Evolutionary conservation across 2,329 filamentous ascomycete species (phyloP).

Genomic region (Alternaria triticimaculans): DNA sequence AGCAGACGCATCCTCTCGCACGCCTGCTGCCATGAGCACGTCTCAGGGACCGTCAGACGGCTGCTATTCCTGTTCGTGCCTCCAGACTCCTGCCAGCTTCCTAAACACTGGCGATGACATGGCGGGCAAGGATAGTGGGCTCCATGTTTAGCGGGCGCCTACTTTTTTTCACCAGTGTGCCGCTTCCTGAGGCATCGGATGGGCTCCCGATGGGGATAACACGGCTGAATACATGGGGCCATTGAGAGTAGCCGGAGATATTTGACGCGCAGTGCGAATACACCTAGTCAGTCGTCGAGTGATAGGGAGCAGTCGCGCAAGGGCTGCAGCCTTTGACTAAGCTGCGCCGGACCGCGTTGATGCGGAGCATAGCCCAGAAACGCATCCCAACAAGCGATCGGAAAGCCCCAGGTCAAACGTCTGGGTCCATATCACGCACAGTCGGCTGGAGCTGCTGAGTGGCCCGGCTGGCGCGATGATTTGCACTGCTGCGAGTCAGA

Average conservation of each 20-base stretch:
- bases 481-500: slow-evolving; percentile 44
- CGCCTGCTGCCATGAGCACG: slow-evolving; percentile 13
- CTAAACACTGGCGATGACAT: slow-evolving; percentile 1
- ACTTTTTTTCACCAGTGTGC: slow-evolving; percentile 34
- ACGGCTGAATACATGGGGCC: slow-evolving; percentile 44
- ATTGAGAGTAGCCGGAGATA: slow-evolving; percentile 43
- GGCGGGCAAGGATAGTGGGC: slow-evolving; percentile 23
- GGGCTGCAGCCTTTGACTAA: slow-evolving; percentile 28
- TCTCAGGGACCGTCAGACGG: slow-evolving; percentile 19
- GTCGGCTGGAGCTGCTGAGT: slow-evolving; percentile 25
- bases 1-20: slow-evolving; percentile 24
- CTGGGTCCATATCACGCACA: slow-evolving; percentile 22
- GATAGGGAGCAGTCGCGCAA: slow-evolving; percentile 34
- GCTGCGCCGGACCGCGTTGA: slow-evolving; percentile 23
- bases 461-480: slow-evolving; percentile 45
- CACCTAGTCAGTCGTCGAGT: slow-evolving; percentile 22
- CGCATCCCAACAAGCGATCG: slow-evolving; percentile 37
- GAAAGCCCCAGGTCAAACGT: slow-evolving; percentile 30
- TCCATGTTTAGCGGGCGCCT: slow-evolving; percentile 47
- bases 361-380: slow-evolving; percentile 10
- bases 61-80: slow-evolving; percentile 27
- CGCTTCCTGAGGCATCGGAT: slow-evolving; percentile 41
- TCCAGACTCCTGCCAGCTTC: slow-evolving; percentile 10
- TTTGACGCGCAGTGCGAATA: slow-evolving; percentile 31
- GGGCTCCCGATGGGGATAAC: slow-evolving; percentile 46